Base-by-base conservation (phyloP, 805 yeast genomes). In the Starmerella bombi region DNA sequence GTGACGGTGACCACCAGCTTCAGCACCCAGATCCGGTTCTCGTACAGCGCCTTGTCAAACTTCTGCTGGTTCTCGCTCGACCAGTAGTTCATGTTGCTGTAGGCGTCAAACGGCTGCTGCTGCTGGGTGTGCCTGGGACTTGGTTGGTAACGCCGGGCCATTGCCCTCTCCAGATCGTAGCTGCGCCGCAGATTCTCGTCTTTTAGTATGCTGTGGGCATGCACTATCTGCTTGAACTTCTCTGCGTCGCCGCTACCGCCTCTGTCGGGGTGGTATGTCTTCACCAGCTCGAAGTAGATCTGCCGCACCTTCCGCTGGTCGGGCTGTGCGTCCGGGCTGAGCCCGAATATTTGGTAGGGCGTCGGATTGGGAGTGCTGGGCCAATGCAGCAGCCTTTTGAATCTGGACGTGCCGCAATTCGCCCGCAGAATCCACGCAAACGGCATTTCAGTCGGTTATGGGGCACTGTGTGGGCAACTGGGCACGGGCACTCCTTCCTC, bases 191-290 rank as follows among this genome's bases (percentile, higher is more conserved):
- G n/a, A n/a, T n/a, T n/a, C n/a, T 71, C 66, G 46, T 70, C 70
- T 36, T 61, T 65, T 37, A 79, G 57, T 25, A 75, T 54, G n/a
- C 67, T 62, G 51, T 79, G 79, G 1, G 85, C 84, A 15, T 68
- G 70, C 5, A 71, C 64, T 1, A 76, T 55, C 34, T 64, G 56
- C 50, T 73, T 63, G 70, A 83, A 74, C 56, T 79, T 52, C 58
- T 73, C 61, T 45, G 64, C 46, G 54, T 58, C 34, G 14, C 46
- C 50, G 15, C 44, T 48, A 3, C 57, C 41, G 31, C 48, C 44
- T 7, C 44, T 16, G 54, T 85, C 96, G 0, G 96, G 95, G 56
- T 85, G 95, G 51, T 85, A 85, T 8, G 75, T 54, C 57, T 80
- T 81, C 9, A 85, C 85, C 35, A 74, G 62, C 39, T 70, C 65